A percentile compares a stretch with the other conserved stretches of the same genome.
phyloP scores from a whole-genome alignment of 108 stramenopile species.

The Mayamaea pseudoterrestris region DNA sequence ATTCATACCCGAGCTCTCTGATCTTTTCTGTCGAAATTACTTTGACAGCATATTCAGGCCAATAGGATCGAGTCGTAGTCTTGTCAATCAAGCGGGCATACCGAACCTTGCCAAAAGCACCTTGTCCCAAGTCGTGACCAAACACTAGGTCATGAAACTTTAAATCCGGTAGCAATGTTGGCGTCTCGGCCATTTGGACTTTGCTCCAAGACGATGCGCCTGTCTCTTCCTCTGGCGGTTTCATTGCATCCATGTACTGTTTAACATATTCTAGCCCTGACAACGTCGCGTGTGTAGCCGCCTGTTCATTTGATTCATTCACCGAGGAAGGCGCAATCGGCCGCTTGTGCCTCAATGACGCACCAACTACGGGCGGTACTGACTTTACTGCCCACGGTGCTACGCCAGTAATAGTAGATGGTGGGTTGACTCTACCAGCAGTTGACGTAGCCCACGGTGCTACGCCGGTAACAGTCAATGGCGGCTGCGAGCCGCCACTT shows the following conservation, averaged over 20 bases:
- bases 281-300: background rate
- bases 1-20: constrained; percentile 72
- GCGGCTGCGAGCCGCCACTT: background rate
- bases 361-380: too few species aligned
- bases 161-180: constrained; percentile 73
- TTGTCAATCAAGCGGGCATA: constrained; percentile 83
- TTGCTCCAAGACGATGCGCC: constrained; percentile 58
- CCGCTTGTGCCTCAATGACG: background rate
- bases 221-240: constrained; percentile 10
- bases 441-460: constrained; percentile 71
- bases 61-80: constrained; percentile 61
- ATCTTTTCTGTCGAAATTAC: constrained; percentile 68
- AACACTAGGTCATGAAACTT: constrained; percentile 97
- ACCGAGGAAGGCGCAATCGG: constrained; percentile 11
- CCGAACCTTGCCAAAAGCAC: constrained; percentile 80
- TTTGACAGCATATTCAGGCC: constrained; percentile 96
- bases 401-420: constrained; percentile 36
- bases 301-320: constrained; percentile 19
- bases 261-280: constrained; percentile 1
- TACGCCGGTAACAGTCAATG: constrained; percentile 35
- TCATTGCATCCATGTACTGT: constrained; percentile 8
- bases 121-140: constrained; percentile 85
- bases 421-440: constrained; percentile 3
- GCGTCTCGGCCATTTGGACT: constrained; percentile 65
- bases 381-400: constrained; percentile 44